phyloP scores from a whole-genome alignment of 192 early-diverging fungal species.

The Coemansia sp. region DNA sequence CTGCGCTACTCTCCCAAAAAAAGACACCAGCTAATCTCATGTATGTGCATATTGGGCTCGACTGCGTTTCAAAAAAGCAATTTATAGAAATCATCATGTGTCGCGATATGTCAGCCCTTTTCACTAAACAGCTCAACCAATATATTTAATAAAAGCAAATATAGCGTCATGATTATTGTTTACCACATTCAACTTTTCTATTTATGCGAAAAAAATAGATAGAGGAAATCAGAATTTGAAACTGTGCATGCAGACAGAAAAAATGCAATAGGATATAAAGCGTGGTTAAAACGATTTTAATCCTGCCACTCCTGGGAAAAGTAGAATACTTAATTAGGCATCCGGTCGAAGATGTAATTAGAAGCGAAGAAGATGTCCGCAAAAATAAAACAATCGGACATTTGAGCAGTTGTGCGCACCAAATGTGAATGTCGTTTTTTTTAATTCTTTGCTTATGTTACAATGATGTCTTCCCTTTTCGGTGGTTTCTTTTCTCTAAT shows the following conservation, averaged over 20 bases:
- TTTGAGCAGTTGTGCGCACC: background rate
- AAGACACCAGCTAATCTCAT: background rate
- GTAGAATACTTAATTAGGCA: background rate
- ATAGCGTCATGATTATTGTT: background rate
- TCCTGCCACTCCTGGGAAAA: background rate
- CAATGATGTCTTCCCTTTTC: background rate
- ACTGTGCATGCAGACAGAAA: too few species aligned
- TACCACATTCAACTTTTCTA: background rate
- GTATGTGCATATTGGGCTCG: background rate
- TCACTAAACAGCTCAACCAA: background rate
- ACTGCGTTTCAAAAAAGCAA: background rate
- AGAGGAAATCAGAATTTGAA: background rate
- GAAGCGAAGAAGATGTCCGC: background rate
- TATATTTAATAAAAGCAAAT: background rate
- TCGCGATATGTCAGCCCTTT: background rate
- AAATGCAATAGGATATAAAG: too few species aligned
- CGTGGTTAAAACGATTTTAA: background rate
- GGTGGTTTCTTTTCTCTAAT: background rate
- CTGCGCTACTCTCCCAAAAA: background rate
- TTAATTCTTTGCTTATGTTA: background rate
- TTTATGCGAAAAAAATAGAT: background rate
- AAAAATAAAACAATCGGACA: background rate
- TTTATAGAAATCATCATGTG: slow-evolving; percentile 1
- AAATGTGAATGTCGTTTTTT: background rate
- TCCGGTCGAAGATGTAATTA: background rate